Base-by-base conservation (phyloP, 352 stramenopile species). In the Globisporangium orthogonon region DNA sequence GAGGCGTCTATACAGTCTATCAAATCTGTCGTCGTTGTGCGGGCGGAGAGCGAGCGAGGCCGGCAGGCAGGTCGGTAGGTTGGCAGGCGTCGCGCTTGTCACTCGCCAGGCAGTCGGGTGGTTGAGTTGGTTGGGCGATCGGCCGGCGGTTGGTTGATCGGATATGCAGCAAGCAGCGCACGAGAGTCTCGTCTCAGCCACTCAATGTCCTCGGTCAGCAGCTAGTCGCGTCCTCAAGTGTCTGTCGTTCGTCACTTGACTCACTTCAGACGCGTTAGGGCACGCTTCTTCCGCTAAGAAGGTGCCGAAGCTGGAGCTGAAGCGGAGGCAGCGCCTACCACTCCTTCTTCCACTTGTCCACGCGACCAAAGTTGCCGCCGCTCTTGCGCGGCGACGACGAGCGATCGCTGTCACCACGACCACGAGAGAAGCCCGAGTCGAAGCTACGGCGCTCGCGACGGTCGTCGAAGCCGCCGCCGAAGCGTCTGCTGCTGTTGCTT, bases 361-460 rank as follows among this genome's bases (percentile, higher is more conserved):
- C 41, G 44, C 69, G 69, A 30, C 69, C 69, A 50, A 76, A 76
- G 44, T 48, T 51, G 11, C 59, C 57, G 44, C 63, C 62, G 33
- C 29, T 65, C 51, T 63, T 59, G 55, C 61, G 51, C 50, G 57
- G 5, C 37, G 37, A 43, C 10, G 37, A 43, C 37, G 37, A 43
- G 37, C 37, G 60, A 46, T 58, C 58, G 50, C 55, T 62, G 61
- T 51, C 33, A 47, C 58, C 58, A 29, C 67, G 37, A 46, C 61
- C 61, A 49, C 58, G 53, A 13, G 64, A 71, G 61, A 87, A 89
- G 30, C 62, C 67, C 51, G 69, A 71, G 58, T 87, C 76, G 52
- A 76, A 78, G 60, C 2, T 49, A 11, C 62, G 54, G 37, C 54
- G 58, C 23, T 59, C 37, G 53, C 71, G 57, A 39, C 63, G 65